These are phyloP conservation scores for Boletus vermiculosoides DNA, from an alignment of 768 basidiomycete genomes.

Conservation along the genomic window DNA sequence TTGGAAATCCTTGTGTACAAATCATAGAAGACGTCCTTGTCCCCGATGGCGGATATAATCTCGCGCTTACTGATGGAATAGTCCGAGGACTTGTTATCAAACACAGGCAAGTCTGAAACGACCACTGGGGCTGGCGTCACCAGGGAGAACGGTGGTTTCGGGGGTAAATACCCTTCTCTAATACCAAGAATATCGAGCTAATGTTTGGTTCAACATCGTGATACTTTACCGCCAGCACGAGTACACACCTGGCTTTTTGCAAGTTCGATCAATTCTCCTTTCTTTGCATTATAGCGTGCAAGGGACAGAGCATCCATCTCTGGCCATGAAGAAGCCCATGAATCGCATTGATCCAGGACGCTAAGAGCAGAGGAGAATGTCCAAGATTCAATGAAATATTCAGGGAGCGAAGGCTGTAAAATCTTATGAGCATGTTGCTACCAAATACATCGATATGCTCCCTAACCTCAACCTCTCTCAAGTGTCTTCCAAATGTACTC, in stretches of 20 bases:
- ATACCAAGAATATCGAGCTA: conserved; percentile 89
- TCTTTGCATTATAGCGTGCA: conserved; percentile 63
- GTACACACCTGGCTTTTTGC: conserved; percentile 75
- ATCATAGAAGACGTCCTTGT: conserved; percentile 67
- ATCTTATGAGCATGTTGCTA: conserved; percentile 20
- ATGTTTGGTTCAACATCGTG: conserved; percentile 3
- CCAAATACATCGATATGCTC: neutral
- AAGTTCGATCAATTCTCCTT: conserved; percentile 89
- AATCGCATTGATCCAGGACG: conserved; percentile 75
- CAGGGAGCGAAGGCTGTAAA: conserved; percentile 49
- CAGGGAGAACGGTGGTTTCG: conserved; percentile 68
- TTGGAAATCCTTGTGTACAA: conserved; percentile 75
- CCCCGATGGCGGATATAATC: conserved; percentile 54
- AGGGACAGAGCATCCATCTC: conserved; percentile 48
- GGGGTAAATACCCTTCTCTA: conserved; percentile 66
- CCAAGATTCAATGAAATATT: conserved; percentile 90
- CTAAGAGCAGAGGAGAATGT: conserved; percentile 86
- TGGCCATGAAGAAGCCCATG: conserved; percentile 53
- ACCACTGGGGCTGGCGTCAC: conserved; percentile 29
- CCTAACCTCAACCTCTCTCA: conserved; percentile 74
- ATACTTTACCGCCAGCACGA: neutral
- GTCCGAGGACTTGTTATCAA: conserved; percentile 24
- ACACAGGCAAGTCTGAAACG: conserved; percentile 13
- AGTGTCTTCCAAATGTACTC: conserved; percentile 66
- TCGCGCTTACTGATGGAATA: conserved; percentile 56